Conservation (phyloP, 345 rosid genomes). For the Erodium maritimum region DNA sequence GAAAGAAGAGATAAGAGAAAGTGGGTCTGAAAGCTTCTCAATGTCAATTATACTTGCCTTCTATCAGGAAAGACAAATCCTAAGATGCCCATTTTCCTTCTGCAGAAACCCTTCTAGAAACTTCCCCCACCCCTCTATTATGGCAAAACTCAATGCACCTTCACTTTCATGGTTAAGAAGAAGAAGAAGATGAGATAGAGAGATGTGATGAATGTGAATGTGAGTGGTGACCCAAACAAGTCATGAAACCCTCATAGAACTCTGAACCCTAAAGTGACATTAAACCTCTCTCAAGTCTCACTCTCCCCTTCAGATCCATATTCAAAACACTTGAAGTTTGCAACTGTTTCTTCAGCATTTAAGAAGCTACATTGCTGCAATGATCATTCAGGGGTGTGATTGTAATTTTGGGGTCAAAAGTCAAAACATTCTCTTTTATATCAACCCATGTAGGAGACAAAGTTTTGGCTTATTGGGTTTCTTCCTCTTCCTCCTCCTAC, state of each 20-base stretch:
- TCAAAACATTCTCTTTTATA: no score
- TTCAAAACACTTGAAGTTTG: no score
- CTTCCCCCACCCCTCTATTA: constrained; percentile 30
- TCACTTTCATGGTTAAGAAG: constrained; percentile 37
- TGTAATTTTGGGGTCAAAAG: no score
- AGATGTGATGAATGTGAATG: background rate
- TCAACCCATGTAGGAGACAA: no score
- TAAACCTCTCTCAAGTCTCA: background rate
- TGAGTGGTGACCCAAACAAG: constrained; percentile 2
- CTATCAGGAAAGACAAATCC: constrained; percentile 47
- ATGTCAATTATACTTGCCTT: constrained; percentile 37
- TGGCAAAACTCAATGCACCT: constrained; percentile 42
- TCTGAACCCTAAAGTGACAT: constrained; percentile 14
- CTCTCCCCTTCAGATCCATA: background rate
- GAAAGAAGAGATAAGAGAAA: constrained; percentile 39
- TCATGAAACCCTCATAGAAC: constrained; percentile 31
- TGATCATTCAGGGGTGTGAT: no score
- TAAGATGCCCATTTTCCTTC: constrained; percentile 74
- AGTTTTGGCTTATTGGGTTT: no score
- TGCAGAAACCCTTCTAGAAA: constrained; percentile 55
- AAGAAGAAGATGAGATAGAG: background rate
- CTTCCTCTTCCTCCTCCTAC: constrained; percentile 14
- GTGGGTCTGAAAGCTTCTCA: no score
- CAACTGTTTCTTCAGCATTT: no score
- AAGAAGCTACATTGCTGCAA: background rate